Evolutionary conservation across 192 early-diverging fungal genomes (phyloP), one percentile per base, ranked within the genome.

Genomic region (Backusella sp.): DNA sequence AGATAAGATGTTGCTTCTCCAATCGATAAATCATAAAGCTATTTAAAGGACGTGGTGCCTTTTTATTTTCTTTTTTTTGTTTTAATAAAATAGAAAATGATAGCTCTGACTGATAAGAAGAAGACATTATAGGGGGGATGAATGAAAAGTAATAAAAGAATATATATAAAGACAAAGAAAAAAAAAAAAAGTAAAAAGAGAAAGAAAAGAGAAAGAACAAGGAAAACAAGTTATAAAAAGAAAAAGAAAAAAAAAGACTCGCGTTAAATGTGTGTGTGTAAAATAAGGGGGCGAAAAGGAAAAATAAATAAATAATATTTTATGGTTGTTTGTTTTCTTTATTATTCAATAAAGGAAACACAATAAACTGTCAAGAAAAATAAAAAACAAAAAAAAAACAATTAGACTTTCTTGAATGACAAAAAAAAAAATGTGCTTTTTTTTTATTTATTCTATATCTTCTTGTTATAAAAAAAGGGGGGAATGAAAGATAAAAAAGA

Each of bases 1-100:
- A 80, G 35, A 91, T 84, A 68, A 85, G 82, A 21, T 86, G 83
- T 71, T 88, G 83, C 70, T 91, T 84, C 35, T 88, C 84, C 41
- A 85, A 78, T 35, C 91, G 86, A 76, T 88, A 92, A 9, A 84
- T 79, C 86, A 92, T 88, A 71, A 92, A 92, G 65, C 89, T 90
- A 71, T 92, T 92, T 66, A 86, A 85, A 34, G 91, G 91, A n/a
- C 89, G 72, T 23, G 73, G 73, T 26, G 66, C 42, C 23, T 74
- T 71, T 71, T 69, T 62, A 26, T 62, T 28, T 26, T 12, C 21
- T 62, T 62, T 62, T 23, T 62, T 62, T 62, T 62, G 56, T 62
- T 62, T 62, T 62, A 62, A 62, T 62, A 62, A 62, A 26, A 62
- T 62, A 28, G 56, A 62, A 62, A 62, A 62, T 0, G 56, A 62